phyloP scores from a whole-genome alignment of 179 eudicot species.

The Heliamphora pulchella region DNA sequence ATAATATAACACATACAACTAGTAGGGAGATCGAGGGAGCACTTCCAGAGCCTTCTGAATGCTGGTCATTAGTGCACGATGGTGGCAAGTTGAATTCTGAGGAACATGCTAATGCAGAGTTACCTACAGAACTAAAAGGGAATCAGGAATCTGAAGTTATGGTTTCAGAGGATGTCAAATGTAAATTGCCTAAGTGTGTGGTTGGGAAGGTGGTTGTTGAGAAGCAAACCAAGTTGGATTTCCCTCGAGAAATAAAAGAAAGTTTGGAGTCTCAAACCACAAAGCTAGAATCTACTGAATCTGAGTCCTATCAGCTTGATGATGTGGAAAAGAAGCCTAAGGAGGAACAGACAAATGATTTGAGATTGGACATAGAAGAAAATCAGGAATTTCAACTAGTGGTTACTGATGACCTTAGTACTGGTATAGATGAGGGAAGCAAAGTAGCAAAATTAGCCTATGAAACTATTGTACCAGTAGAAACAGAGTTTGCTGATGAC shows the following conservation, averaged over 20 bases:
- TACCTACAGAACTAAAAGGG: constrained; percentile 16
- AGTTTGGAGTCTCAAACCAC: constrained; percentile 13
- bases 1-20: constrained; percentile 2
- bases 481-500: constrained; percentile 9
- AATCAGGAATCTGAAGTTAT: constrained; percentile 13
- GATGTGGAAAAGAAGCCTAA: constrained; percentile 21
- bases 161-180: constrained; percentile 4
- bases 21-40: constrained; percentile 14
- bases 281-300: constrained; percentile 14
- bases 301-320: constrained; percentile 11
- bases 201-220: constrained; percentile 4
- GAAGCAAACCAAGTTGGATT: constrained; percentile 17
- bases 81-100: constrained; percentile 10
- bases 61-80: constrained; percentile 15
- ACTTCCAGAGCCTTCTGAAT: neutral
- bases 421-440: constrained; percentile 15
- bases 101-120: constrained; percentile 15
- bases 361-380: constrained; percentile 15
- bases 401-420: constrained; percentile 12
- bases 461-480: constrained; percentile 14
- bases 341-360: constrained; percentile 21
- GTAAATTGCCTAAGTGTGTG: constrained; percentile 16
- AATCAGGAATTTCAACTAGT: constrained; percentile 19
- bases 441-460: constrained; percentile 17
- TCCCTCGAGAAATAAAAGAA: constrained; percentile 16